Evolutionary conservation across 2,329 filamentous ascomycete genomes (phyloP).

Genomic region (Furcasterigmium sp.): DNA sequence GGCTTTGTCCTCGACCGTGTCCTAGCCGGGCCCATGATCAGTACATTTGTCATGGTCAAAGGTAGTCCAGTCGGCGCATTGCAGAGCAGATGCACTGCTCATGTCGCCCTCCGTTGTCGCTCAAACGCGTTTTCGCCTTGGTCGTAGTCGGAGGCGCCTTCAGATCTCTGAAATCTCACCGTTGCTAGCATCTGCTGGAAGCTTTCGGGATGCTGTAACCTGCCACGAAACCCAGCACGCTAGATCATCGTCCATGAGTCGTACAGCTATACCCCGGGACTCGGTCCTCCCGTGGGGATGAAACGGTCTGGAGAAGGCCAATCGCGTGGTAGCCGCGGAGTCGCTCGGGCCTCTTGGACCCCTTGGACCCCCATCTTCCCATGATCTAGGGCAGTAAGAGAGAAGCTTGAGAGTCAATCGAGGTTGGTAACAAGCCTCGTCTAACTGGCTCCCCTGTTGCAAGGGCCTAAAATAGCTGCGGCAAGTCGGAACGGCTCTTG

Average conservation of each 20-base stretch:
- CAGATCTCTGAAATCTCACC: no score
- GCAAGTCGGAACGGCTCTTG: conserved; percentile 1
- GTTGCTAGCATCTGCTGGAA: no score
- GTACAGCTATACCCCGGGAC: background rate
- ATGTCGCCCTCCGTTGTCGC: no score
- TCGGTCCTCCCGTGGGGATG: background rate
- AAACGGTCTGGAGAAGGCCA: background rate
- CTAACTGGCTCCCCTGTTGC: background rate
- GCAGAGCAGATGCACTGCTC: no score
- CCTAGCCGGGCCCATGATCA: no score
- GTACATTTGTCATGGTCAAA: no score
- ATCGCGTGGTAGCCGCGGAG: background rate
- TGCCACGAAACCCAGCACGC: background rate
- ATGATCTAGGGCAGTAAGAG: no score
- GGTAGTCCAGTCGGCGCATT: no score
- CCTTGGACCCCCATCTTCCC: no score
- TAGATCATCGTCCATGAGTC: background rate
- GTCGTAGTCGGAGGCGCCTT: no score
- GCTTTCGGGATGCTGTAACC: background rate
- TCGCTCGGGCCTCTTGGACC: background rate
- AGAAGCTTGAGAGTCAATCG: background rate
- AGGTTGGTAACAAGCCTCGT: background rate
- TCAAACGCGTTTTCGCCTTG: no score
- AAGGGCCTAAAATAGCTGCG: background rate
- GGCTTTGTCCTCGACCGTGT: no score